Base-by-base conservation (phyloP, 495 filamentous ascomycete genomes). In the Trichoderma virens region DNA sequence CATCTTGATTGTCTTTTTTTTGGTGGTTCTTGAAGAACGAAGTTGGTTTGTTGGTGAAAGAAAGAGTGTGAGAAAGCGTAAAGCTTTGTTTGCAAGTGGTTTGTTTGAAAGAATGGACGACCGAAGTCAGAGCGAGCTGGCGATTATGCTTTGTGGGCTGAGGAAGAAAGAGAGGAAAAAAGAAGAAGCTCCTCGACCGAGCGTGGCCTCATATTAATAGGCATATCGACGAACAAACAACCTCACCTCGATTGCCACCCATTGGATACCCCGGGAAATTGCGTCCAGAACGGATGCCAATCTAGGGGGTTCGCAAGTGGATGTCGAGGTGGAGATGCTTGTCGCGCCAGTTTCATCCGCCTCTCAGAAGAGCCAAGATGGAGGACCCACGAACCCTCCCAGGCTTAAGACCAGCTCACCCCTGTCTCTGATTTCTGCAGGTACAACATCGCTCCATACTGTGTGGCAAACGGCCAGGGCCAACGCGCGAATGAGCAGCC, bases 101-200 rank as follows among this genome's bases (percentile, higher is more conserved):
- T 70, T 35, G 32, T 35, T 74, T 67, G 65, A 75, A 79, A 79
- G 77, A 79, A 72, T 80, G 77, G 78, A 80, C 76, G 76, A 79
- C 78, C 76, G 74, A 80, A 76, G 78, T 75, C 77, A 77, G 62
- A 70, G 66, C 70, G 72, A 70, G 67, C 70, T 64, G 70, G 72
- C 71, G 70, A 74, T 69, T 74, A 77, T 66, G 73, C 71, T 59
- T 64, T 75, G 70, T 71, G 69, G 68, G 71, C 68, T 74, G 68
- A 74, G 67, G 73, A 69, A 67, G 69, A 65, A 74, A 75, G 70
- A 72, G 71, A 63, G 64, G 70, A 61, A 65, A 60, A 66, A 66
- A 69, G 61, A 59, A 66, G 62, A 56, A 45, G 38, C 13, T 18
- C 3, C 60, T 61, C 59, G 64, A 51, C 62, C 65, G 74, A 73